Percentiles rank a stretch among this genome's conserved stretches.
Evolutionary conservation across 805 yeast genomes (phyloP).

Genomic region (Sugiyamaella floridensis): DNA sequence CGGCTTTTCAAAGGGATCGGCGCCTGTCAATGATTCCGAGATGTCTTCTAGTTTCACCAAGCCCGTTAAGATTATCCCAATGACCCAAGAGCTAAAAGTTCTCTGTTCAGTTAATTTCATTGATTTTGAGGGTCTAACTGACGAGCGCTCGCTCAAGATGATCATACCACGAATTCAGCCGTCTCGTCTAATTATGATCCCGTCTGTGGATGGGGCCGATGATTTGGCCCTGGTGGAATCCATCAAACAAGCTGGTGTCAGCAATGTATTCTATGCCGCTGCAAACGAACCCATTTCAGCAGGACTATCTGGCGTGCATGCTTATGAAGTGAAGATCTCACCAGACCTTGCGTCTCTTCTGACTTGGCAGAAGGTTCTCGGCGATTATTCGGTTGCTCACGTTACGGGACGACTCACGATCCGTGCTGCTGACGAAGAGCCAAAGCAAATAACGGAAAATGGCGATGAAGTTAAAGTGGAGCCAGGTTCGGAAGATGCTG

Average conservation of each 20-base stretch:
- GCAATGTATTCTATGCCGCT: constrained; percentile 16
- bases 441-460: constrained; percentile 3
- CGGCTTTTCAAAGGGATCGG: background rate
- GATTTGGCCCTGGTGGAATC: constrained; percentile 13
- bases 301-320: constrained; percentile 37
- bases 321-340: constrained; percentile 62
- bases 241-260: constrained; percentile 22
- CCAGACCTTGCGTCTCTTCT: constrained; percentile 52
- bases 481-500: background rate
- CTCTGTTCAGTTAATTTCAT: constrained; percentile 69
- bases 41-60: background rate
- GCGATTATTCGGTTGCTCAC: constrained; percentile 76
- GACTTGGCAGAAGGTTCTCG: constrained; percentile 79
- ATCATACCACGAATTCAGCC: constrained; percentile 78
- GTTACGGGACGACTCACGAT: constrained; percentile 55
- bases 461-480: background rate
- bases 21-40: background rate
- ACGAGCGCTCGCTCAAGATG: constrained; percentile 69
- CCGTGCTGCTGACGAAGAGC: constrained; percentile 19
- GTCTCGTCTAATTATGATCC: constrained; percentile 53
- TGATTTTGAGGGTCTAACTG: constrained; percentile 80
- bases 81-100: constrained; percentile 37
- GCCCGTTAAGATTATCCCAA: constrained; percentile 43
- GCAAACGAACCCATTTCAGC: constrained; percentile 23
- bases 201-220: constrained; percentile 20